Conservation (phyloP, 495 filamentous ascomycete genomes). For the Aspergillus panamensis region DNA sequence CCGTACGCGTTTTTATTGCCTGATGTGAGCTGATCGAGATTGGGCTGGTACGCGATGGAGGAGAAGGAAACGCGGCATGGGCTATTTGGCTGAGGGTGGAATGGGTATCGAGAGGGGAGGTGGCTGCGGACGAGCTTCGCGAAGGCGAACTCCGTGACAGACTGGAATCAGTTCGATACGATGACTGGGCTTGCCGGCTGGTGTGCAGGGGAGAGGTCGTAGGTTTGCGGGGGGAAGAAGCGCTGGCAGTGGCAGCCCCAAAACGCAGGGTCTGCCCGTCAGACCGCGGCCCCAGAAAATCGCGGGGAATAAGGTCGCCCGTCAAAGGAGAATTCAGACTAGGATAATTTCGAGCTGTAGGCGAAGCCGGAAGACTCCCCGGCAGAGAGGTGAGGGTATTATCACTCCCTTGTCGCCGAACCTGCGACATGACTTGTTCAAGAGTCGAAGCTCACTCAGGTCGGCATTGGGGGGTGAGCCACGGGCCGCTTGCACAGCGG, state of each 20-base stretch:
- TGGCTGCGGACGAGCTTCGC: conserved; percentile 25
- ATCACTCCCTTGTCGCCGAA: conserved; percentile 33
- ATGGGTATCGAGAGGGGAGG: conserved; percentile 25
- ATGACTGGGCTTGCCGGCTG: conserved; percentile 28
- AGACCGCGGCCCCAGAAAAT: conserved; percentile 33
- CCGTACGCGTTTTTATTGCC: conserved; percentile 15
- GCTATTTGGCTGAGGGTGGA: conserved; percentile 27
- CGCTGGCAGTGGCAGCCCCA: conserved; percentile 22
- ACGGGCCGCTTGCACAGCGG: conserved; percentile 12
- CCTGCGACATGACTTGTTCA: conserved; percentile 44
- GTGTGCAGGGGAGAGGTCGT: conserved; percentile 38
- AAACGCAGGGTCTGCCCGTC: conserved; percentile 28
- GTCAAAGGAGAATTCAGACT: conserved; percentile 15
- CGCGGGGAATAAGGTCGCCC: conserved; percentile 30
- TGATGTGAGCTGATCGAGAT: conserved; percentile 18
- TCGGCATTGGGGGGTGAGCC: conserved; percentile 7
- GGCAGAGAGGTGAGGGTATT: conserved; percentile 19
- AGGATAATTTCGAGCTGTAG: conserved; percentile 20
- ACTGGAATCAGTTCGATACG: conserved; percentile 23
- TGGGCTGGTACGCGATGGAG: conserved; percentile 26
- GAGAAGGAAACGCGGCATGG: conserved; percentile 34
- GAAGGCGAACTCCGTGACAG: conserved; percentile 34
- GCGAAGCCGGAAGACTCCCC: conserved; percentile 10
- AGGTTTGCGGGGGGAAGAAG: conserved; percentile 25
- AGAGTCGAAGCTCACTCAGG: conserved; percentile 24